Evolutionary conservation across 768 basidiomycete species (phyloP), one percentile per base, ranked within the genome.

Genomic region (Panaeolus cyanescens): DNA sequence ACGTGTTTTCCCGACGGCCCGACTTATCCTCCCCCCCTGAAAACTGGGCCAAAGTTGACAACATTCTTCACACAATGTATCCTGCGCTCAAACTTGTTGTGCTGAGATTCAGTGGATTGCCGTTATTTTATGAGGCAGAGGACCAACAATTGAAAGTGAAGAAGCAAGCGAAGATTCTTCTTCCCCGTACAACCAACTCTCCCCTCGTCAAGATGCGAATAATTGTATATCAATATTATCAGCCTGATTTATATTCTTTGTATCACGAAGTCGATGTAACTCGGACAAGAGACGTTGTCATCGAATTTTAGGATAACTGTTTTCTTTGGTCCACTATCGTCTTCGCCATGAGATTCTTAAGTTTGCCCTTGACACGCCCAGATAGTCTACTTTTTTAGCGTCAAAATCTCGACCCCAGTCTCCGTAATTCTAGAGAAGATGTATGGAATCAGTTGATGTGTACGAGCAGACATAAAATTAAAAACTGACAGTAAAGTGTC

Each of bases 401-500:
- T 96, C 31, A 98, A 80, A 63, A 95, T 81, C 72, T 98, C 95
- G 31, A 90, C 90, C 2, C 95, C 95, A 19, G 86, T 90, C 67
- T 95, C 95, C 30, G 95, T 97, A 67, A 98, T 89, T 55, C 95
- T 97, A 70, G 5, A 0, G 19, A 20, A 50, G 25, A 28, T 15
- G 13, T n/a, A n/a, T n/a, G n/a, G n/a, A n/a, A n/a, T n/a, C n/a
- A n/a, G n/a, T n/a, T n/a, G n/a, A n/a, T n/a, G n/a, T n/a, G n/a
- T n/a, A n/a, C n/a, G n/a, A n/a, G n/a, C n/a, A n/a, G n/a, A 54
- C 5, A 28, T 15, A 13, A 13, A 7, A 13, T 7, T 13, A 34
- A 6, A 56, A 37, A 84, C 94, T 67, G 69, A 96, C 95, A 99
- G 74, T 33, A 99, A 78, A 0, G 96, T 98, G 70, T 99, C 97